Evolutionary conservation across 2,329 filamentous ascomycete species (phyloP).

Genomic region (Phyllosticta paracitricarpa): DNA sequence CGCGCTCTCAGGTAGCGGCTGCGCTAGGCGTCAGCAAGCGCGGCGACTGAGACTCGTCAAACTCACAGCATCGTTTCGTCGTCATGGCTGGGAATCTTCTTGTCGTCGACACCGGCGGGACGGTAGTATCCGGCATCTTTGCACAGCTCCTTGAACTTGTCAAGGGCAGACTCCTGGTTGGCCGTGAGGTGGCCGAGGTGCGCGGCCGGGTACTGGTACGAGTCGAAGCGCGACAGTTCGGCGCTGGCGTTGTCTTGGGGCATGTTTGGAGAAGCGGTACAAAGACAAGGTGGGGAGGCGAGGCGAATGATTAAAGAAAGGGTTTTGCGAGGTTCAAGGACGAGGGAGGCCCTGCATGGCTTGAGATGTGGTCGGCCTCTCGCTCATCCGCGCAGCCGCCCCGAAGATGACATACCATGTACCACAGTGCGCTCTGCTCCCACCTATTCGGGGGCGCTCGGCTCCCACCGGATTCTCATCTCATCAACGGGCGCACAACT

Average conservation of each 20-base stretch:
- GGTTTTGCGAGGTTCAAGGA: neutral
- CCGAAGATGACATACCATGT: neutral
- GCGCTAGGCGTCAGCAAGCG: constrained; percentile 2
- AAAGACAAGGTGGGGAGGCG: neutral
- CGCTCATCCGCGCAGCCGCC: neutral
- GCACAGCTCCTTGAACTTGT: constrained; percentile 61
- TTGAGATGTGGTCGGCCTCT: neutral
- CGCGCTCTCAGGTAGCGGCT: constrained; percentile 82
- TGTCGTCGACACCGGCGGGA: constrained; percentile 28
- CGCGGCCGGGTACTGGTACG: constrained; percentile 58
- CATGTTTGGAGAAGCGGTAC: constrained; percentile 1
- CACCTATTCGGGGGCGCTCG: neutral
- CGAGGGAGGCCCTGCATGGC: neutral
- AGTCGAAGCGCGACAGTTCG: constrained; percentile 27
- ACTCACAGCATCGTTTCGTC: constrained; percentile 62
- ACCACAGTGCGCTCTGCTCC: neutral
- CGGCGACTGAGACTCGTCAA: neutral
- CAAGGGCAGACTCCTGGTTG: constrained; percentile 57
- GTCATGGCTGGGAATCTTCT: constrained; percentile 50
- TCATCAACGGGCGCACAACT: neutral
- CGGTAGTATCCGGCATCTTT: constrained; percentile 55
- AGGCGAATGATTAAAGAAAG: neutral
- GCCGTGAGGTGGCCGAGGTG: constrained; percentile 68
- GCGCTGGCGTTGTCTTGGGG: constrained; percentile 11
- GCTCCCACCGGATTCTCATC: neutral